Conservation (phyloP, 1,284 basidiomycete genomes). For the Moesziomyces aphidis region DNA sequence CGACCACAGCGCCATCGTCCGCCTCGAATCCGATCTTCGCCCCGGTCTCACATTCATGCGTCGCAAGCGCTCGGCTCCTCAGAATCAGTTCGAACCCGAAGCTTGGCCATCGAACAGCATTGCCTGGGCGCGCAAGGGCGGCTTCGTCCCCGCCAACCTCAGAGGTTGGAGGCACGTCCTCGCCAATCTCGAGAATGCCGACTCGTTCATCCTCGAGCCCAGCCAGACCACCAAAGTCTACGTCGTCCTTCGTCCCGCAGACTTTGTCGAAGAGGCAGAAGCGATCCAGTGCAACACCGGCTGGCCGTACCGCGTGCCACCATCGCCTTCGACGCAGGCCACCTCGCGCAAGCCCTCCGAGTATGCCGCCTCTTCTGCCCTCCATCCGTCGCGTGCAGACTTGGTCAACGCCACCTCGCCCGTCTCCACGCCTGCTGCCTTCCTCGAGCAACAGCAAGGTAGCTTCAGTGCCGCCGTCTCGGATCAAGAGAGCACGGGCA, state of each 20-base stretch:
- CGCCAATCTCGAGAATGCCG: slow-evolving; percentile 59
- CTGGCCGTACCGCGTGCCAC: slow-evolving; percentile 24
- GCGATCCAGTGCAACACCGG: slow-evolving; percentile 8
- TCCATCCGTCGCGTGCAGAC: slow-evolving; percentile 12
- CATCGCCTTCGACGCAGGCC: slow-evolving; percentile 18
- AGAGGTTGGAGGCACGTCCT: slow-evolving; percentile 59
- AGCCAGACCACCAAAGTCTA: slow-evolving; percentile 50
- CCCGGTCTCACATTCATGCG: slow-evolving; percentile 55
- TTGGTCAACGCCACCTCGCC: slow-evolving; percentile 18
- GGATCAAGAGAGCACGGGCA: slow-evolving; percentile 28
- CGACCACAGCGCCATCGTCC: slow-evolving; percentile 44
- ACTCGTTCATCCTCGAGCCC: slow-evolving; percentile 56
- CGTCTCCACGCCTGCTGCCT: slow-evolving; percentile 35
- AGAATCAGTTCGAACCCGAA: slow-evolving; percentile 38
- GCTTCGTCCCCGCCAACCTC: slow-evolving; percentile 57
- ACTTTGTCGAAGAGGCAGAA: slow-evolving; percentile 48
- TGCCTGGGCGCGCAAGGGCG: slow-evolving; percentile 57
- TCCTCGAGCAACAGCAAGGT: slow-evolving; percentile 38
- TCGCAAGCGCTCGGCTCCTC: slow-evolving; percentile 46
- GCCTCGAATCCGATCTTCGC: slow-evolving; percentile 55
- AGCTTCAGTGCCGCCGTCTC: slow-evolving; percentile 31
- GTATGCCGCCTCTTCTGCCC: slow-evolving; percentile 1
- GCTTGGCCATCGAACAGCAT: slow-evolving; percentile 60
- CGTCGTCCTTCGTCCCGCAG: slow-evolving; percentile 52
- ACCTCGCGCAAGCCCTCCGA: slow-evolving; percentile 20